Conservation (phyloP, 2,329 filamentous ascomycete genomes). For the Claviceps paspali region DNA sequence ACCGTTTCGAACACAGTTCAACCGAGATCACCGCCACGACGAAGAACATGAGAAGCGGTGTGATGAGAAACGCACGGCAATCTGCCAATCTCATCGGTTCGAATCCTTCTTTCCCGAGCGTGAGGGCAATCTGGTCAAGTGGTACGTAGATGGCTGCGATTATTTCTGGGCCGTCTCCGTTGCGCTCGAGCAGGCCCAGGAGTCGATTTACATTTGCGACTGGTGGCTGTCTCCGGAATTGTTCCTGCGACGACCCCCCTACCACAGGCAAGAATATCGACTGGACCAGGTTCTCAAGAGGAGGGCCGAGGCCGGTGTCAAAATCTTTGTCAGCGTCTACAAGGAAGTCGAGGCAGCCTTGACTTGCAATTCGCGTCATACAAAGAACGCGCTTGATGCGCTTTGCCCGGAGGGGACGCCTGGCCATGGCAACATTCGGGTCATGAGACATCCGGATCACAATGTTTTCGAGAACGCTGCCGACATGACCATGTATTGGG, state of each 20-base stretch:
- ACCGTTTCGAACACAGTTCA: slow-evolving; percentile 38
- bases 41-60: slow-evolving; percentile 78
- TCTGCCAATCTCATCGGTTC: slow-evolving; percentile 65
- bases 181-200: slow-evolving; percentile 76
- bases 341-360: slow-evolving; percentile 70
- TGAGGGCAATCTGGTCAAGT: slow-evolving; percentile 78
- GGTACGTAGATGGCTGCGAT: slow-evolving; percentile 91
- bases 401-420: slow-evolving; percentile 70
- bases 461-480: slow-evolving; percentile 86
- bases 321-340: slow-evolving; percentile 88
- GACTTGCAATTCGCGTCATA: slow-evolving; percentile 86
- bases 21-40: slow-evolving; percentile 80
- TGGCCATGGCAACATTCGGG: slow-evolving; percentile 73
- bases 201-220: slow-evolving; percentile 89
- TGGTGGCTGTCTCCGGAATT: slow-evolving; percentile 93
- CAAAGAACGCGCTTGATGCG: slow-evolving; percentile 67
- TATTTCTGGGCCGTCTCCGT: slow-evolving; percentile 91
- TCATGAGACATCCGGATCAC: slow-evolving; percentile 89
- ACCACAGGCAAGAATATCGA: slow-evolving; percentile 69
- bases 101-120: slow-evolving; percentile 81
- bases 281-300: slow-evolving; percentile 78
- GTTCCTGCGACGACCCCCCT: slow-evolving; percentile 73
- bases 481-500: slow-evolving; percentile 97
- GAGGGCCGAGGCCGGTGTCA: slow-evolving; percentile 79
- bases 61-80: slow-evolving; percentile 61